Evolutionary conservation across 2,329 filamentous ascomycete genomes (phyloP).

Genomic region (Atkinsonella hypoxylon): DNA sequence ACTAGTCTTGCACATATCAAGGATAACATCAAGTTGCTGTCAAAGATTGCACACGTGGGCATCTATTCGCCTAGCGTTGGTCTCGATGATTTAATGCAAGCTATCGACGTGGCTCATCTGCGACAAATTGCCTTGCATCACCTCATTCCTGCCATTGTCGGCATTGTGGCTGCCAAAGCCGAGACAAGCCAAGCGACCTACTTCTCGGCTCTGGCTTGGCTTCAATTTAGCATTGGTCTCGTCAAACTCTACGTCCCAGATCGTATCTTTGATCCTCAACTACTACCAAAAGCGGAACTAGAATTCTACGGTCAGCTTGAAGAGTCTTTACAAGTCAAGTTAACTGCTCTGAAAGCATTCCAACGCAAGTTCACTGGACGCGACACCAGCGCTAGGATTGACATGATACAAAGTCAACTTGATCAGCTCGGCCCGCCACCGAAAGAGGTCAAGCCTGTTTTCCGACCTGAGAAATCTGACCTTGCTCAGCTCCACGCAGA

Average conservation of each 20-base stretch:
- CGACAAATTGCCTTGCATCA: constrained; percentile 26
- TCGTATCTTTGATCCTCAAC: constrained; percentile 70
- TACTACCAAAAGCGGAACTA: constrained; percentile 53
- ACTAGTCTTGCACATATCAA: constrained; percentile 16
- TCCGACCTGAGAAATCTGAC: constrained; percentile 56
- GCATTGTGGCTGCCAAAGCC: constrained; percentile 22
- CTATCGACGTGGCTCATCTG: constrained; percentile 24
- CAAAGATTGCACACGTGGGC: constrained; percentile 3
- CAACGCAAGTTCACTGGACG: constrained; percentile 58
- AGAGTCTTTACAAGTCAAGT: constrained; percentile 39
- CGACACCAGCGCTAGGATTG: constrained; percentile 51
- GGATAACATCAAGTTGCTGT: constrained; percentile 9
- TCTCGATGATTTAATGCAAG: constrained; percentile 14
- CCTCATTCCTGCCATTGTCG: constrained; percentile 33
- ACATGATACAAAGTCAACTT: constrained; percentile 51
- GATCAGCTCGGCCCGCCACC: constrained; percentile 53
- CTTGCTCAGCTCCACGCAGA: constrained; percentile 67
- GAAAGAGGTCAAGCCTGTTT: constrained; percentile 51
- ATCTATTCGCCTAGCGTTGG: background rate
- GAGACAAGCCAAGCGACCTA: constrained; percentile 14
- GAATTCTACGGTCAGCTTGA: constrained; percentile 44
- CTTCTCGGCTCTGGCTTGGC: constrained; percentile 49
- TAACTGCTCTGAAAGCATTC: constrained; percentile 51
- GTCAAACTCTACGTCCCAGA: constrained; percentile 78
- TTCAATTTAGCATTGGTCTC: constrained; percentile 61